These are phyloP conservation scores for Eimeria praecox DNA, from an alignment of 169 alveolate species.

Conservation along the genomic window DNA sequence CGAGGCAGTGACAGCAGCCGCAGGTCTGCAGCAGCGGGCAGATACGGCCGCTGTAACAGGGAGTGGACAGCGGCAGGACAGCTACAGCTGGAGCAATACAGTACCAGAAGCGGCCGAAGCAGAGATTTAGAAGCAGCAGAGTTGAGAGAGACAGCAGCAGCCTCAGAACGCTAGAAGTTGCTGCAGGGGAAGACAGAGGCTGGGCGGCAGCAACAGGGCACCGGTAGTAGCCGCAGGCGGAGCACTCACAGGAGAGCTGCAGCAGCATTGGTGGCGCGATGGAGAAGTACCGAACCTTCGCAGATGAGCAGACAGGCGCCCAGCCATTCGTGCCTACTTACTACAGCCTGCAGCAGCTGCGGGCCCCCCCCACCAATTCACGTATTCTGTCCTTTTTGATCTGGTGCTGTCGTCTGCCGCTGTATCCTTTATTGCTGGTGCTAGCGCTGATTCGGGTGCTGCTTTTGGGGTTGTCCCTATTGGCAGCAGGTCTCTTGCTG, in stretches of 20 bases:
- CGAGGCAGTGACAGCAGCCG: neutral
- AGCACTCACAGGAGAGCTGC: neutral
- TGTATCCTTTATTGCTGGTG: neutral
- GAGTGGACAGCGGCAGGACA: neutral
- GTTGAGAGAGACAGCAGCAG: neutral
- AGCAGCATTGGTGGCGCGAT: slow-evolving; percentile 13
- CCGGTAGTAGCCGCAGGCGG: slow-evolving; percentile 24
- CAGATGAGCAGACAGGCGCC: slow-evolving; percentile 76
- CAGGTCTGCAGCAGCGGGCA: neutral
- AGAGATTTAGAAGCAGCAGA: neutral
- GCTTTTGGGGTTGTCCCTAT: slow-evolving; percentile 42
- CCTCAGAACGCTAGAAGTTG: neutral
- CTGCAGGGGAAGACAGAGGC: neutral
- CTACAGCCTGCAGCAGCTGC: slow-evolving; percentile 73
- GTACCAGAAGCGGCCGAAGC: neutral
- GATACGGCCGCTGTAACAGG: neutral
- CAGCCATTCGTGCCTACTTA: slow-evolving; percentile 78
- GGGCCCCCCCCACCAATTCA: slow-evolving; percentile 45
- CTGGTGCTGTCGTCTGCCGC: neutral
- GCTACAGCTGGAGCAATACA: neutral
- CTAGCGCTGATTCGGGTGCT: slow-evolving; percentile 61
- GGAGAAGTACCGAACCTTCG: slow-evolving; percentile 79
- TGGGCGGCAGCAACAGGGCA: slow-evolving; percentile 4
- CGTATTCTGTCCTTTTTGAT: neutral
- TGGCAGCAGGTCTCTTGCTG: slow-evolving; percentile 40